Conservation (phyloP, 2,329 filamentous ascomycete genomes). For the Myriosclerotinia duriaeana region DNA sequence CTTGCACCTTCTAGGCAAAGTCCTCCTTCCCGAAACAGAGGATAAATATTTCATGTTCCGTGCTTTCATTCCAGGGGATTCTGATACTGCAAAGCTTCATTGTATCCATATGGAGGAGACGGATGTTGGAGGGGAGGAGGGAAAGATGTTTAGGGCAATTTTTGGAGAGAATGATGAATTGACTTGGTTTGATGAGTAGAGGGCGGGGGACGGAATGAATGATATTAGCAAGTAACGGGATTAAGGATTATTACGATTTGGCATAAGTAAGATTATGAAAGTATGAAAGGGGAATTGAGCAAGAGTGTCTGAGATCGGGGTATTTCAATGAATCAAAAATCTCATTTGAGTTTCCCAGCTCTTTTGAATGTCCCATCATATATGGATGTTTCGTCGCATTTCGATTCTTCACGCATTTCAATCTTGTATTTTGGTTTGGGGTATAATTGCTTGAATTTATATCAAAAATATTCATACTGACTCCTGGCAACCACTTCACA, state of each 20-base stretch:
- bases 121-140: constrained; percentile 45
- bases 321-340: not conserved
- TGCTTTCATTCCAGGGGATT: constrained; percentile 47
- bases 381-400: not conserved
- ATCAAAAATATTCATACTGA: constrained; percentile 1
- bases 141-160: constrained; percentile 47
- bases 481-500: not conserved
- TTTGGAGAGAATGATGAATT: constrained; percentile 49
- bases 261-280: not conserved
- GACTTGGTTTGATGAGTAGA: constrained; percentile 54
- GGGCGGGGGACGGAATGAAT: not conserved
- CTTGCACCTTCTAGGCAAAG: constrained; percentile 51
- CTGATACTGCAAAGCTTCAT: constrained; percentile 46
- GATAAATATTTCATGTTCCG: constrained; percentile 51
- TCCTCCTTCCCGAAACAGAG: constrained; percentile 46
- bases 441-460: constrained; percentile 3
- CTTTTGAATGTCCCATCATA: no score
- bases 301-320: not conserved
- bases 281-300: not conserved
- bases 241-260: not conserved
- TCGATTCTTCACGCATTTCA: not conserved
- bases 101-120: constrained; percentile 48
- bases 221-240: no score
- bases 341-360: no score
- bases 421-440: not conserved